Percentiles rank a stretch among this genome's conserved stretches.
These are phyloP conservation scores for Adansonia grandidieri DNA, from an alignment of 441 rosid genomes.

Conservation along the genomic window DNA sequence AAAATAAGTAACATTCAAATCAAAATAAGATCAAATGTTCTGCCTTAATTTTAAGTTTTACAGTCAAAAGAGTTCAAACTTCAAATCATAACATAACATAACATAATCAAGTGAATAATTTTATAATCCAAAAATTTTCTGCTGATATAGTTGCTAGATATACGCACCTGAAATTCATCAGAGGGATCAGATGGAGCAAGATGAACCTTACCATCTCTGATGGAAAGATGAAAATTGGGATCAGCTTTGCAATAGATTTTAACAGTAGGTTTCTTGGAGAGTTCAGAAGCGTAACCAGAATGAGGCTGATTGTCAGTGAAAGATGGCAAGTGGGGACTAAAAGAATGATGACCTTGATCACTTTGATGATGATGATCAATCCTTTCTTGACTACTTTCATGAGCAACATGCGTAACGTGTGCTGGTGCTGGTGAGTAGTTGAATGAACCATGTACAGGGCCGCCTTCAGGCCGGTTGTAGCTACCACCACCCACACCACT, in stretches of 20 bases:
- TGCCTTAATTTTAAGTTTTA: neutral
- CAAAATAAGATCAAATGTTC: neutral
- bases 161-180: constrained; percentile 71
- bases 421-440: constrained; percentile 38
- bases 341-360: constrained; percentile 39
- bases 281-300: constrained; percentile 37
- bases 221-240: constrained; percentile 56
- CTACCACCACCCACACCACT: constrained; percentile 4
- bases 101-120: neutral
- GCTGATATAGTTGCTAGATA: neutral
- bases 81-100: neutral
- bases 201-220: constrained; percentile 64
- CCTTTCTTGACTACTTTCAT: constrained; percentile 32
- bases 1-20: neutral
- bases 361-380: constrained; percentile 6
- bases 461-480: neutral
- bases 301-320: constrained; percentile 38
- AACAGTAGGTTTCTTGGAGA: constrained; percentile 50
- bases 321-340: constrained; percentile 48
- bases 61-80: neutral
- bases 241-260: constrained; percentile 73
- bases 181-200: constrained; percentile 61
- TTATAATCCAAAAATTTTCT: neutral
- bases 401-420: constrained; percentile 48
- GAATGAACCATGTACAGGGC: constrained; percentile 23